Conservation (phyloP, 2,329 filamentous ascomycete genomes). For the Beauveria sp. region DNA sequence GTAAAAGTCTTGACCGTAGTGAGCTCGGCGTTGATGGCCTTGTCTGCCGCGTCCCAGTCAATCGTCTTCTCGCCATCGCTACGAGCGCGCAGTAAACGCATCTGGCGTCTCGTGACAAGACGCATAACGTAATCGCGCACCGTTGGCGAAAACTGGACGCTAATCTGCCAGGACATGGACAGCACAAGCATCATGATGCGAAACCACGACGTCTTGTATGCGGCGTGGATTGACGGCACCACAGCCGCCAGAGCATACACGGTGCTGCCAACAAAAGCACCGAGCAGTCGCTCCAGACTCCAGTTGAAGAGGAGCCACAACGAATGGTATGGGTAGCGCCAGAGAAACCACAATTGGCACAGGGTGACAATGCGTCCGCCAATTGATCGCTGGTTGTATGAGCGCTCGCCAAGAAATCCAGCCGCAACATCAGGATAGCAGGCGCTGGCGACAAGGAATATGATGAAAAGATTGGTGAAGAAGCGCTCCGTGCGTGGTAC, state of each 20-base stretch:
- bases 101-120: conserved; percentile 13
- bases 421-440: conserved; percentile 16
- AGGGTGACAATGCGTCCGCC: conserved; percentile 15
- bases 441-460: conserved; percentile 15
- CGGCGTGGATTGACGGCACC: conserved; percentile 13
- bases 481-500: conserved; percentile 12
- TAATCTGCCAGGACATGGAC: conserved; percentile 16
- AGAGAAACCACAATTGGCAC: conserved; percentile 15
- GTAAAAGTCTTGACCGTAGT: conserved; percentile 3
- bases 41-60: conserved; percentile 13
- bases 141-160: conserved; percentile 14
- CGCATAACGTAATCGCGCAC: conserved; percentile 13
- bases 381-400: conserved; percentile 17
- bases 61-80: not conserved
- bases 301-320: conserved; percentile 17
- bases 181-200: conserved; percentile 16
- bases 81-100: conserved; percentile 4
- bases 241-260: conserved; percentile 16
- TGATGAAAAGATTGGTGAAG: conserved; percentile 15
- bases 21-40: conserved; percentile 12
- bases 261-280: conserved; percentile 15
- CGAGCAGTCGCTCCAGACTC: conserved; percentile 16
- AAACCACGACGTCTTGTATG: conserved; percentile 14
- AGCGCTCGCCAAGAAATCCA: conserved; percentile 15
- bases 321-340: conserved; percentile 14